Base-by-base conservation (phyloP, 1,284 basidiomycete species). In the Stereum hirsutum region DNA sequence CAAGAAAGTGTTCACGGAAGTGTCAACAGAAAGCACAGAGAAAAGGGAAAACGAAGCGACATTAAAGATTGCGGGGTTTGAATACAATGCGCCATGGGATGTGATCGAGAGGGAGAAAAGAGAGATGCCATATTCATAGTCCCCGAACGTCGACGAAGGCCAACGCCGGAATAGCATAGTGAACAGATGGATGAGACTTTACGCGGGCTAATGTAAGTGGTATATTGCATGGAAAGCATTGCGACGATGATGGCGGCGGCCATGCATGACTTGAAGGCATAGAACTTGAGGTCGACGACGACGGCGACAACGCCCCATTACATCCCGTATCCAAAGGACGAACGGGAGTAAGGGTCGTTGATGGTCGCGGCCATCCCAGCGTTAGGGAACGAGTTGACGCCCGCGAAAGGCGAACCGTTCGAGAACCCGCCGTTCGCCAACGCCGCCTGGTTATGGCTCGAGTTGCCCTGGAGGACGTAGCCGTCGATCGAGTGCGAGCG, bases 281-380 rank as follows among this genome's bases (percentile, higher is more conserved):
- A 11, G 25, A 31, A 31, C 12, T 17, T 39, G 38, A 19, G 12
- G 11, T 15, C 34, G 34, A 11, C 11, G 35, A 46, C 48, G 40
- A 39, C 44, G 39, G 34, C 44, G 51, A 43, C 23, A 27, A 20
- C 26, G 28, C 39, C 36, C 26, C 27, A 58, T 79, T 71, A 88
- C 81, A 87, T 86, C 57, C 81, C 78, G 53, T 89, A 89, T 46
- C 77, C 81, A 56, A 83, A 89, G 51, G 69, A 62, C 42, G 75
- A 67, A 55, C 76, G 71, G 65, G 83, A 81, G 67, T 89, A 89
- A 31, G 81, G 82, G 61, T 86, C 83, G 53, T 69, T 76, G 54
- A 81, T 63, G 42, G 71, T 65, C 38, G 59, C 65, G 34, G 71
- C 63, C 46, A 83, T 63, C 49, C 69, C 72, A 48, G 72, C 69